Percentiles rank a stretch among this genome's conserved stretches.
Conservation (phyloP, 148 eudicot genomes). For the Hydrangea macrophylla region DNA sequence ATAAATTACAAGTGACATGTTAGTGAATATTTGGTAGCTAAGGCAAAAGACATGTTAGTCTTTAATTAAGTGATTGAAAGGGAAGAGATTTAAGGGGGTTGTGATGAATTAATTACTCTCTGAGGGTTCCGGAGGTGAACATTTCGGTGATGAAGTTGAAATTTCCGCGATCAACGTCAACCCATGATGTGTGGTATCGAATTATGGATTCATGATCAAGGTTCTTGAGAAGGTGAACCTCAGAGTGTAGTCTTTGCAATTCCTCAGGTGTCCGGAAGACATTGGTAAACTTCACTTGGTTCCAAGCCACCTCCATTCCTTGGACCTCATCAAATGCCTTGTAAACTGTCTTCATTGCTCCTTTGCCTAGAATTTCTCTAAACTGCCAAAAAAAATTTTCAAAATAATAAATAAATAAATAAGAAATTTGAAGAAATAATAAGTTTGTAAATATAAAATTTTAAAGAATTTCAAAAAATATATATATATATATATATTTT, state of each 20-base stretch:
- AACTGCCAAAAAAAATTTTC: conserved; percentile 44
- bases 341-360: conserved; percentile 80
- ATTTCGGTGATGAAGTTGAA: conserved; percentile 94
- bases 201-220: conserved; percentile 73
- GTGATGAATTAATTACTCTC: conserved; percentile 55
- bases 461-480: too few species aligned
- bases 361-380: conserved; percentile 71
- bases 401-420: too few species aligned
- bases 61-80: too few species aligned
- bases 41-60: too few species aligned
- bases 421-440: too few species aligned
- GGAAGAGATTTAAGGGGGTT: background rate
- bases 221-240: conserved; percentile 78
- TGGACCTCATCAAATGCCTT: conserved; percentile 74
- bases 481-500: too few species aligned
- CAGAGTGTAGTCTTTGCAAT: conserved; percentile 66
- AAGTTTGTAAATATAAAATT: too few species aligned
- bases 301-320: conserved; percentile 95
- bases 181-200: conserved; percentile 65
- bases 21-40: too few species aligned
- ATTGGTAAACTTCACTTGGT: conserved; percentile 60
- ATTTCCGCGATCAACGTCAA: conserved; percentile 51
- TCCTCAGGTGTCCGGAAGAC: conserved; percentile 58
- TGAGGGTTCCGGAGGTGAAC: conserved; percentile 89
- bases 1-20: too few species aligned